phyloP scores from a whole-genome alignment of 208 protist species.

The Borovskyia barvae region DNA sequence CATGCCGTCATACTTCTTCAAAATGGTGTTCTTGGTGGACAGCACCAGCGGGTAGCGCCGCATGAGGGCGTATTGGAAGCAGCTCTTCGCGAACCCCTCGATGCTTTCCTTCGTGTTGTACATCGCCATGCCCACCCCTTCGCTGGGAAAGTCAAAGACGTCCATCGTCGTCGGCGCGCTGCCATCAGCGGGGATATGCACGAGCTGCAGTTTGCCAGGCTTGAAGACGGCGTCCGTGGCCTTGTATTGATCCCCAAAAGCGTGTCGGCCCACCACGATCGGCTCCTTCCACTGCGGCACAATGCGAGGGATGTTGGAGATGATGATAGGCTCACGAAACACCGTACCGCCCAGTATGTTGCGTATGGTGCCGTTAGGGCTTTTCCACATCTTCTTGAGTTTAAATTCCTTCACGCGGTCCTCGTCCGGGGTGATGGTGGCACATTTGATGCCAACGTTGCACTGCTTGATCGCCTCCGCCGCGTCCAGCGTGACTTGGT shows the following conservation, averaged over 20 bases:
- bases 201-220: slow-evolving; percentile 91
- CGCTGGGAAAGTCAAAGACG: slow-evolving; percentile 89
- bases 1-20: slow-evolving; percentile 97
- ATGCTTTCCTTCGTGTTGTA: slow-evolving; percentile 97
- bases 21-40: slow-evolving; percentile 98
- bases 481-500: slow-evolving; percentile 95
- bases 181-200: slow-evolving; percentile 91
- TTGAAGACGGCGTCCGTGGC: slow-evolving; percentile 91
- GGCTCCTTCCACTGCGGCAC: slow-evolving; percentile 94
- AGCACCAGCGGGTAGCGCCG: slow-evolving; percentile 93
- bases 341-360: slow-evolving; percentile 98
- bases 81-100: slow-evolving; percentile 92
- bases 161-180: slow-evolving; percentile 50
- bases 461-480: slow-evolving; percentile 93
- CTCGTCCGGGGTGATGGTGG: slow-evolving; percentile 98
- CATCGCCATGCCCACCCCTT: slow-evolving; percentile 93
- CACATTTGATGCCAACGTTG: slow-evolving; percentile 98
- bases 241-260: slow-evolving; percentile 96
- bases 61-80: slow-evolving; percentile 93
- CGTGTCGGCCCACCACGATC: slow-evolving; percentile 96
- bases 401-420: slow-evolving; percentile 96
- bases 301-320: slow-evolving; percentile 92
- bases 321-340: slow-evolving; percentile 97
- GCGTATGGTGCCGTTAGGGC: slow-evolving; percentile 98
- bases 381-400: slow-evolving; percentile 98